Base-by-base conservation (phyloP, 805 yeast species). In the Ogataea trehalophila region DNA sequence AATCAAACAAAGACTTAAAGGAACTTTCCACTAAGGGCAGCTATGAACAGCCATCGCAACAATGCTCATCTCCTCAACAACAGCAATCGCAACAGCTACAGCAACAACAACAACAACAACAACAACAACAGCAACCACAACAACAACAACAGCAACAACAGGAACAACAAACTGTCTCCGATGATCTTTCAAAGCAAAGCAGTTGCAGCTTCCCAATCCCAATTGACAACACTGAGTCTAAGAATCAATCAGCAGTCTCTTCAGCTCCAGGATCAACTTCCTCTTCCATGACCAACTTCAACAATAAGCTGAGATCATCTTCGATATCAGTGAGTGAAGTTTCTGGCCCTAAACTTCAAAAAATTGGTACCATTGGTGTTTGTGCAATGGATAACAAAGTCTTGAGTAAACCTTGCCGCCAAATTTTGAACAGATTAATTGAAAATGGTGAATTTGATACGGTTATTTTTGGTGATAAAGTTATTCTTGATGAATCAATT, bases 311-410 rank as follows among this genome's bases (percentile, higher is more conserved):
- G 15, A 48, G 71, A 37, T 56, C 67, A 17, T 57, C 65, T 16
- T 67, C 67, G 18, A 59, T 61, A 13, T 63, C 72, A 5, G 67
- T 69, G 22, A 67, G 69, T 20, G 77, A 71, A 44, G 62, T 60
- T 11, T 67, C 67, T 8, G 73, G 76, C 11, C 77, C 82, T 4
- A 74, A 75, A 52, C 59, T 82, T 44, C 88, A 87, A 4, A 81
- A 77, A 54, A 80, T 91, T 53, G 98, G 99, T 37, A 91, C 88
- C 55, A 88, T 94, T 57, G 99, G 99, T 45, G 96, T 94, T 1
- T 94, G 99, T 70, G 99, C 99, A 11, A 91, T 94, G 97, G 99
- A 94, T 67, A 84, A 91, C 49, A 94, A 94, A 67, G 99, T 91
- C 2, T 76, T 95, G 61, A 85, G 95, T 39, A 94, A 94, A 70